Conservation (phyloP, 2,329 filamentous ascomycete genomes). For the Arachnomyces sp. region DNA sequence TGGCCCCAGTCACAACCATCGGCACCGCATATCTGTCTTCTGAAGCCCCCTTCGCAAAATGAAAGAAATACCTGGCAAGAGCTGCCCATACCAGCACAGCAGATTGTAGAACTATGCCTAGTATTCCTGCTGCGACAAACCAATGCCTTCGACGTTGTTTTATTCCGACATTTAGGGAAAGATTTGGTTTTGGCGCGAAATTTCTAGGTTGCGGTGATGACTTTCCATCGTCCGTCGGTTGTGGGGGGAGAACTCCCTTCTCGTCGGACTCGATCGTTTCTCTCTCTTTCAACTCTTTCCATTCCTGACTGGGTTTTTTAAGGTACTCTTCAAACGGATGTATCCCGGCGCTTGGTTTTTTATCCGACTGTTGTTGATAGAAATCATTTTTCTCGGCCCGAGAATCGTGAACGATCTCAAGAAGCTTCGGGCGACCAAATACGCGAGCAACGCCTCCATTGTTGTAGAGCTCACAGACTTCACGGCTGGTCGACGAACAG, state of each 20-base stretch:
- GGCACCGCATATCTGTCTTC: conserved; percentile 4
- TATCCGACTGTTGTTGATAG: too few relatives aligned
- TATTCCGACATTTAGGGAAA: conserved; percentile 18
- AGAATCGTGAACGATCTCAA: conserved; percentile 30
- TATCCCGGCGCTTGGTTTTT: conserved; percentile 18
- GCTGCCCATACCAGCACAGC: conserved; percentile 5
- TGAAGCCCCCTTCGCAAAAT: background rate
- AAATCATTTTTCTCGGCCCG: conserved; percentile 37
- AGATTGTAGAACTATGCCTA: conserved; percentile 9
- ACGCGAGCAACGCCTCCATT: conserved; percentile 32
- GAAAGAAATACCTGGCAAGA: conserved; percentile 2
- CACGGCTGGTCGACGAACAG: conserved; percentile 18
- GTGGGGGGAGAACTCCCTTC: background rate
- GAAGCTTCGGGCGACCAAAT: conserved; percentile 25
- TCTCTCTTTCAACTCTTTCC: conserved; percentile 18
- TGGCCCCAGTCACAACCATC: conserved; percentile 10
- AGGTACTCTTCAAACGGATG: conserved; percentile 17
- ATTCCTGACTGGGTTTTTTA: too few relatives aligned
- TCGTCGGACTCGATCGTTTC: conserved; percentile 6
- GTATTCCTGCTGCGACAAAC: conserved; percentile 13
- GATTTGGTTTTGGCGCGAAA: conserved; percentile 15
- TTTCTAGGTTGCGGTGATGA: background rate
- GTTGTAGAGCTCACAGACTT: conserved; percentile 37
- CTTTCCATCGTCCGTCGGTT: background rate
- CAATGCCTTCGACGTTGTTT: conserved; percentile 1